These are phyloP conservation scores for Panaeolus papilionaceus DNA, from an alignment of 768 basidiomycete species.

Conservation along the genomic window DNA sequence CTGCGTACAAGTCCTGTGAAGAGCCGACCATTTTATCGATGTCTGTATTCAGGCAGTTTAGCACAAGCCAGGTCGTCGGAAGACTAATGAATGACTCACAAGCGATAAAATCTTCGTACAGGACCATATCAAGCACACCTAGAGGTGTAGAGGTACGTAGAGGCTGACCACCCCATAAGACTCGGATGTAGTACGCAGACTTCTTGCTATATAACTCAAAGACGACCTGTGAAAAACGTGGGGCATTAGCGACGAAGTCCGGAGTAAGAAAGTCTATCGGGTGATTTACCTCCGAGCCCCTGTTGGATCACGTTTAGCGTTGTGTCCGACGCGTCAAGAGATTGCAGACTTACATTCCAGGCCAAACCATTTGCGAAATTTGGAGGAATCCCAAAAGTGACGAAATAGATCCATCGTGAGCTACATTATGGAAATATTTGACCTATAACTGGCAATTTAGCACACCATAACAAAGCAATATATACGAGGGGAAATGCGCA, in stretches of 20 bases:
- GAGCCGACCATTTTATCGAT: constrained; percentile 46
- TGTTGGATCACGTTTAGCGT: constrained; percentile 18
- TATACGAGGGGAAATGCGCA: constrained; percentile 20
- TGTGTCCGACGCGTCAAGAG: too few relatives aligned
- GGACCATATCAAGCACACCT: constrained; percentile 52
- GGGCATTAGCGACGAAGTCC: not conserved
- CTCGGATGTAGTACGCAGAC: constrained; percentile 44
- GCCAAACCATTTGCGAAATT: constrained; percentile 58
- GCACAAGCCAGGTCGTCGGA: not conserved
- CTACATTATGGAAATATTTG: constrained; percentile 54
- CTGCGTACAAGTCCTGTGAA: constrained; percentile 37
- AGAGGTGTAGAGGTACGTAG: constrained; percentile 55
- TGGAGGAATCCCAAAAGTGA: constrained; percentile 56
- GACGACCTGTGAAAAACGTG: constrained; percentile 35
- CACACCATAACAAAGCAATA: not conserved
- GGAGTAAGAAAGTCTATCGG: not conserved
- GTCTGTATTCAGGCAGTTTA: constrained; percentile 34
- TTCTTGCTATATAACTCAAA: constrained; percentile 51
- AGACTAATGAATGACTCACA: constrained; percentile 39
- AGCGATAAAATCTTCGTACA: constrained; percentile 45
- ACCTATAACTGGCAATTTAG: constrained; percentile 26
- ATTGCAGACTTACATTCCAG: constrained; percentile 47
- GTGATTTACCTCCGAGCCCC: constrained; percentile 49
- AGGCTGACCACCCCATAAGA: constrained; percentile 57
- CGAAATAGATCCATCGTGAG: constrained; percentile 57